Percentiles rank a stretch among this genome's conserved stretches.
These are phyloP conservation scores for Atkinsonella texensis DNA, from an alignment of 2,329 filamentous ascomycete species.

Conservation along the genomic window DNA sequence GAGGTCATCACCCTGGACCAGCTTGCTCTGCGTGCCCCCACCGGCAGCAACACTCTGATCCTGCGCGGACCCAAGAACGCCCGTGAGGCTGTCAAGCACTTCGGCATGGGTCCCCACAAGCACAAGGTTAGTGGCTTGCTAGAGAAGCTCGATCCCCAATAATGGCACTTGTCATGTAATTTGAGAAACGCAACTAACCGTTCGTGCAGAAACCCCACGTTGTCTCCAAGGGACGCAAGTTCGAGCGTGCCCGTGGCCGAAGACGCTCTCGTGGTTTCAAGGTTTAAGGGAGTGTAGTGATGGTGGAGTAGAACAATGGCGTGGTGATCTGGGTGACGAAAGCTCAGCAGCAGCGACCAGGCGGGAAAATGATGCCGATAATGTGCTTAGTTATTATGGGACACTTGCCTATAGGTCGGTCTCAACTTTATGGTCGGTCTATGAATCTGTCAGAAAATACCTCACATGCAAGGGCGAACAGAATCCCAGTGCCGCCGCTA, in stretches of 20 bases:
- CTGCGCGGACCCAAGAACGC: constrained; percentile 97
- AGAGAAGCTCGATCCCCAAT: neutral
- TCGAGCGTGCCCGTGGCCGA: constrained; percentile 97
- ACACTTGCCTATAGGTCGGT: constrained; percentile 53
- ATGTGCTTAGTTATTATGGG: constrained; percentile 20
- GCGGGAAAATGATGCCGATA: constrained; percentile 17
- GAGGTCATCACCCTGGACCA: constrained; percentile 94
- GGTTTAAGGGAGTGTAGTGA: constrained; percentile 57
- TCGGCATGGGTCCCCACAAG: constrained; percentile 94
- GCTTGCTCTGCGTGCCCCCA: constrained; percentile 88
- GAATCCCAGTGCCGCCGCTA: constrained; percentile 57
- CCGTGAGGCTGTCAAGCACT: constrained; percentile 97
- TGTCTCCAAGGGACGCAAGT: constrained; percentile 98
- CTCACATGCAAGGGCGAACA: constrained; percentile 81
- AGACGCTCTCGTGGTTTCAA: constrained; percentile 99
- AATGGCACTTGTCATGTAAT: too few species aligned
- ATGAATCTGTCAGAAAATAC: constrained; percentile 74
- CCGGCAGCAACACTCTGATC: constrained; percentile 91
- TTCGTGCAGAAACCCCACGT: constrained; percentile 75
- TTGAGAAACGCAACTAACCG: too few species aligned
- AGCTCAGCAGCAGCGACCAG: constrained; percentile 6
- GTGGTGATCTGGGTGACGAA: constrained; percentile 3
- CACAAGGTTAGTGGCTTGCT: constrained; percentile 60
- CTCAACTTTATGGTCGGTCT: constrained; percentile 88
- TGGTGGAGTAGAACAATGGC: constrained; percentile 5